Evolutionary conservation across 192 early-diverging fungal genomes (phyloP), one percentile per base, ranked within the genome.

Genomic region (Umbelopsis vinacea): DNA sequence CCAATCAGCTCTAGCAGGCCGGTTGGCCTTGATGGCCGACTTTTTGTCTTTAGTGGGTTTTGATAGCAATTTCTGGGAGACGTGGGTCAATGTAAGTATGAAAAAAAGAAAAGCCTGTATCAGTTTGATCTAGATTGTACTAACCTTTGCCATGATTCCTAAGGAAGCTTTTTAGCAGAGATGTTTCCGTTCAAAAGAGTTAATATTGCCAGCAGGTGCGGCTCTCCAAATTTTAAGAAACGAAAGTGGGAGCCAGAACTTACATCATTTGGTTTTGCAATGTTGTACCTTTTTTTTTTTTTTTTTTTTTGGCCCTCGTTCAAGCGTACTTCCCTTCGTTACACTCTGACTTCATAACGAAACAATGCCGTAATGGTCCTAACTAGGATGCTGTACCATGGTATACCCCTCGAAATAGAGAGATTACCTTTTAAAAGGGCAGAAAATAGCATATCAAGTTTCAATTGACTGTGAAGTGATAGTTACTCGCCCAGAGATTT

Each of bases 1-100:
- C 89, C 89, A 92, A 77, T 92, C 88, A 68, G 90, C 90, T 81
- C 79, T 90, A 2, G 57, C 76, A 46, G 79, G 79, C 54, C 75
- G 21, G 23, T 81, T 81, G 38, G 79, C 79, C 53, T 77, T 77
- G 70, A 81, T 76, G 46, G 57, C 40, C 2, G 40, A 57, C 33
- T 73, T 73, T 45, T 81, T 76, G 19, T 76, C 75, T 60, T 72
- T 72, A 17, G 67, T 29, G 24, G 67, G 45, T 22, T 68, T 68
- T 22, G 67, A 68, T 48, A 47, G 40, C 67, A 63, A 63, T 63
- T 63, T 63, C 57, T 63, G 35, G n/a, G n/a, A 14, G 35, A 9
- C 12, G 37, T 37, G 7, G 57, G 23, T 17, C 22, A 63, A 26
- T 1, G 33, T 63, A 15, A 57, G 23, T 0, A 1, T 52, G n/a